Evolutionary conservation across 2,329 filamentous ascomycete species (phyloP), one percentile per base, ranked within the genome.

Genomic region (Arthroderma sp.): DNA sequence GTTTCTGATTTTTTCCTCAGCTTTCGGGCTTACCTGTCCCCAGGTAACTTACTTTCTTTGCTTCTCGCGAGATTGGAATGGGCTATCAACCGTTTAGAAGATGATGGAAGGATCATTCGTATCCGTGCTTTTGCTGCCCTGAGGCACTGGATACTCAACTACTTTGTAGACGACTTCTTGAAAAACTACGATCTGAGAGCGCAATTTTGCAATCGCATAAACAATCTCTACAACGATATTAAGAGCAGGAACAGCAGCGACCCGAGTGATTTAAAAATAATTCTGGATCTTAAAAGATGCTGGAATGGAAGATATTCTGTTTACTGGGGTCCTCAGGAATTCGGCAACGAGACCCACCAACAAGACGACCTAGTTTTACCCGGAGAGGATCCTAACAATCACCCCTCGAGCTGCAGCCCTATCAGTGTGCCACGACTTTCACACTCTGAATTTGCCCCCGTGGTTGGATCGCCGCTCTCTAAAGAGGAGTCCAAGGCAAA

Each of bases 1-100:
- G 77, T 98, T 4, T 96, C 91, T 1, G 91, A 98, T 62, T 98
- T 98, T 65, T 98, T 98, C 58, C 75, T 98, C 22, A 96, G 91
- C 0, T 98, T 86, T 58, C 84, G 91, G 40, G 77, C 83, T 3
- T 98, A 95, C 58, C 70, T 98, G 48, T 80, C 85, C 8, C 72
- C 83, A 0, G 70, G 73, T 15, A 82, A 89, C 54, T 72, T 98
- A 3, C 73, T 94, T 22, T 78, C 80, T 39, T 86, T 94, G 71
- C 72, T 98, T 10, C 74, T 96, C 50, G 82, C 88, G 2, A 78
- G 91, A 11, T 67, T 98, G 43, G 74, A 80, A 53, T 98, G 91
- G 91, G 87, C 91, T 0, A 72, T 95, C 40, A 77, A 76, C 40
- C 77, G 85, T 45, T 69, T 75, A 39, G 86, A 94, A 58, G 86